phyloP scores from a whole-genome alignment of 2,329 filamentous ascomycete species.

The Fusarium devonianum region DNA sequence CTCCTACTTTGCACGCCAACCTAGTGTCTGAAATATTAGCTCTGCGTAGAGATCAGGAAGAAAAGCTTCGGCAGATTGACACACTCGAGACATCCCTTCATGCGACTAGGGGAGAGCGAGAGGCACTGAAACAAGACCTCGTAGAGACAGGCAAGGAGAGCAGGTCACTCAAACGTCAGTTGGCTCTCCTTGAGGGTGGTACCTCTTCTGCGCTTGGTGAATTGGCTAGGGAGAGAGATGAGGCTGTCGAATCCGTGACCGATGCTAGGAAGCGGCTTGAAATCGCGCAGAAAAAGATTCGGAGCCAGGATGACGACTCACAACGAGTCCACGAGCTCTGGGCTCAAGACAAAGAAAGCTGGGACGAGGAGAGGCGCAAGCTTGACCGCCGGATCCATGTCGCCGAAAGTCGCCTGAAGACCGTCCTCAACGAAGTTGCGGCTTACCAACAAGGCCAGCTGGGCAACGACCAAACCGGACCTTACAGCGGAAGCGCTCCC shows the following conservation, averaged over 20 bases:
- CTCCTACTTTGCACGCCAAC: conserved; percentile 91
- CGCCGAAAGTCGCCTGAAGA: conserved; percentile 85
- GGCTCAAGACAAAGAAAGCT: conserved; percentile 82
- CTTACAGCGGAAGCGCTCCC: conserved; percentile 37
- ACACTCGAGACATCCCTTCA: conserved; percentile 80
- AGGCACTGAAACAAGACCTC: conserved; percentile 69
- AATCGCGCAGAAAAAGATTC: conserved; percentile 75
- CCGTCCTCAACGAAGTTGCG: conserved; percentile 86
- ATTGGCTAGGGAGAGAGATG: conserved; percentile 84
- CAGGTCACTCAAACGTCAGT: conserved; percentile 81
- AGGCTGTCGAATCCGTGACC: conserved; percentile 73
- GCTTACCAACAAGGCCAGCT: conserved; percentile 66
- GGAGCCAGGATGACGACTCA: conserved; percentile 82
- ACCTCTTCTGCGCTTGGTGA: conserved; percentile 86
- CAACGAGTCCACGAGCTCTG: conserved; percentile 80
- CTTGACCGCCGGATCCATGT: conserved; percentile 87
- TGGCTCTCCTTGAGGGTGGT: conserved; percentile 86
- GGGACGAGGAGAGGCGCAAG: conserved; percentile 83
- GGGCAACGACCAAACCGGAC: conserved; percentile 47
- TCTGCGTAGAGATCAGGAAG: conserved; percentile 87
- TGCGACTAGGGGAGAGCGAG: conserved; percentile 74
- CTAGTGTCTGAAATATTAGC: conserved; percentile 93
- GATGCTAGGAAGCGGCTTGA: conserved; percentile 84
- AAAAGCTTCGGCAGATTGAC: conserved; percentile 86
- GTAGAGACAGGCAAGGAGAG: conserved; percentile 75